Evolutionary conservation across 768 basidiomycete species (phyloP).

Genomic region (Mycena olivaceomarginata): DNA sequence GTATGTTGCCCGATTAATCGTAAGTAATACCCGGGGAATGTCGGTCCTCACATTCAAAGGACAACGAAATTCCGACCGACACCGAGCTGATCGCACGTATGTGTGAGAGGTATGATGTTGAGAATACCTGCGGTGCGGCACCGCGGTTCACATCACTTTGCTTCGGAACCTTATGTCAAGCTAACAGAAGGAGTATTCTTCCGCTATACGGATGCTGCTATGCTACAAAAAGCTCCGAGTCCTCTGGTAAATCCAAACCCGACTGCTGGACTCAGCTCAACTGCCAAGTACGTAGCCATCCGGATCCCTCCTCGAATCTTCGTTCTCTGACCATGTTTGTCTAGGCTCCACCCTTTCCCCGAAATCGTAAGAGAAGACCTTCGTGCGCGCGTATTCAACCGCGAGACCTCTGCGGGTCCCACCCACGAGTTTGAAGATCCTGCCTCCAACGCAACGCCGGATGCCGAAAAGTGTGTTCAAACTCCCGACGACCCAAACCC

Average conservation of each 20-base stretch:
- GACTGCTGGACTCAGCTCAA: too few species aligned
- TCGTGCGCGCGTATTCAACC: background rate
- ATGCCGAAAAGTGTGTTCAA: constrained; percentile 3
- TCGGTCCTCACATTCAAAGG: background rate
- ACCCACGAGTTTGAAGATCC: constrained; percentile 19
- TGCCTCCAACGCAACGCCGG: background rate
- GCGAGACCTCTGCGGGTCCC: background rate
- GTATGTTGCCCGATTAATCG: background rate
- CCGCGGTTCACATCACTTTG: background rate
- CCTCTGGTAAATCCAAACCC: too few species aligned
- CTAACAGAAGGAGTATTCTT: background rate
- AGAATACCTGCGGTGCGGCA: background rate
- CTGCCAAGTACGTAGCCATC: too few species aligned
- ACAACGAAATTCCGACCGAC: background rate
- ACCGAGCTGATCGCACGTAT: background rate
- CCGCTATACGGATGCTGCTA: background rate
- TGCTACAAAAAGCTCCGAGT: background rate
- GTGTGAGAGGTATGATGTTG: background rate
- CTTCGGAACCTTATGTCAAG: background rate
- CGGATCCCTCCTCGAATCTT: too few species aligned
- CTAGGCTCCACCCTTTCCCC: background rate
- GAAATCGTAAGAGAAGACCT: background rate
- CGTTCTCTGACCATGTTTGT: background rate
- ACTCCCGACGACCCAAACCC: background rate
- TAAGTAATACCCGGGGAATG: background rate